These are phyloP conservation scores for Porcisia hertigi DNA, from an alignment of 208 protist species.

Conservation along the genomic window DNA sequence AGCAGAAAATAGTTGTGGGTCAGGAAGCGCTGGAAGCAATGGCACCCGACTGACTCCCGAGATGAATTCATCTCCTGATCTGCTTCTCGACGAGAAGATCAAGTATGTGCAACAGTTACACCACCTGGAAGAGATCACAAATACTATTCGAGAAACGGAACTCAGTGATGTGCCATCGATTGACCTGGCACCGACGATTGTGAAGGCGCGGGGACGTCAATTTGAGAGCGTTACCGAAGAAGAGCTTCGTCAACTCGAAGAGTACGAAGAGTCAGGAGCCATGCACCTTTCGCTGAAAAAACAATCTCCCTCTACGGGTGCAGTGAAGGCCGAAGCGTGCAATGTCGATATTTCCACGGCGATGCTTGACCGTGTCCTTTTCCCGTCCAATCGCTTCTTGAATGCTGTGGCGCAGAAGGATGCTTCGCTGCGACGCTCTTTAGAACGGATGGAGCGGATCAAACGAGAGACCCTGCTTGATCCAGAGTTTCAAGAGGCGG, in stretches of 20 bases:
- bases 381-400: slow-evolving; percentile 72
- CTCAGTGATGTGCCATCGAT: slow-evolving; percentile 38
- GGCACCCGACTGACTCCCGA: not conserved
- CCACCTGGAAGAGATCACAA: slow-evolving; percentile 53
- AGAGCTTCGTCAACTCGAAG: slow-evolving; percentile 64
- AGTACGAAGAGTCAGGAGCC: slow-evolving; percentile 51
- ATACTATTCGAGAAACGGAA: slow-evolving; percentile 26
- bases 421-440: slow-evolving; percentile 33
- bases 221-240: slow-evolving; percentile 55
- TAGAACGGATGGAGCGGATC: slow-evolving; percentile 72
- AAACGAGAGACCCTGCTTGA: slow-evolving; percentile 74
- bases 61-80: not conserved
- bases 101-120: slow-evolving; percentile 37
- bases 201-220: slow-evolving; percentile 48
- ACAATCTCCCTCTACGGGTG: not conserved
- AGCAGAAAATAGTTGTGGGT: not conserved
- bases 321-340: not conserved
- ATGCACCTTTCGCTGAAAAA: slow-evolving; percentile 6
- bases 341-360: slow-evolving; percentile 19
- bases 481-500: slow-evolving; percentile 71
- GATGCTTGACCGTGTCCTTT: slow-evolving; percentile 61
- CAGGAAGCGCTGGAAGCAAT: not conserved
- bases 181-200: slow-evolving; percentile 61
- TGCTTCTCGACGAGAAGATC: slow-evolving; percentile 40
- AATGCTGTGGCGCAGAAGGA: slow-evolving; percentile 53